Evolutionary conservation across 495 filamentous ascomycete species (phyloP).

Genomic region (Sabuloglossum arenarium): DNA sequence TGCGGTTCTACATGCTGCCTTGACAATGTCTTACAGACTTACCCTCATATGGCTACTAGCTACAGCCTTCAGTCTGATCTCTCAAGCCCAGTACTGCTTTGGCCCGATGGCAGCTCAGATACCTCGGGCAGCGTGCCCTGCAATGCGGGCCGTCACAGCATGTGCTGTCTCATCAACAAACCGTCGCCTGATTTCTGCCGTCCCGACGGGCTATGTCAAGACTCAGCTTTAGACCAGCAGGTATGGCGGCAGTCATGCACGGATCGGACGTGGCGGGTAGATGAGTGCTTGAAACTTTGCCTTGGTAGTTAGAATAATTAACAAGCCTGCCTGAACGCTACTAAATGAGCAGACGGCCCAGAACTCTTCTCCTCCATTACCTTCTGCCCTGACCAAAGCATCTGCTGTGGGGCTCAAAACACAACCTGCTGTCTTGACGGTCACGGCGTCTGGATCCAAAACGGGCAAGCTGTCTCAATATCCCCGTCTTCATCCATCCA

Average conservation of each 20-base stretch:
- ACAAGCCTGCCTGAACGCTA: no score
- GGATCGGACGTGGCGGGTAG: not conserved
- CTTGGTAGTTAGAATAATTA: not conserved
- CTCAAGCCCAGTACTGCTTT: not conserved
- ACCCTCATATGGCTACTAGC: not conserved
- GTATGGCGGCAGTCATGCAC: not conserved
- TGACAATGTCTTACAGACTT: no score
- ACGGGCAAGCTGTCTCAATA: not conserved
- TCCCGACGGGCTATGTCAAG: not conserved
- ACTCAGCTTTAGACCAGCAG: not conserved
- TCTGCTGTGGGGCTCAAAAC: not conserved
- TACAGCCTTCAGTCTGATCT: not conserved
- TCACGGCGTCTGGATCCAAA: not conserved
- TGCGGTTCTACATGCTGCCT: no score
- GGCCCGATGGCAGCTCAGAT: not conserved
- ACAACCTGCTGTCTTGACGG: not conserved
- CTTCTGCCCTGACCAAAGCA: not conserved
- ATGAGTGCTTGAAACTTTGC: not conserved
- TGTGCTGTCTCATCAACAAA: not conserved
- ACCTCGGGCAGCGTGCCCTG: not conserved
- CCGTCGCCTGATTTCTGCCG: not conserved
- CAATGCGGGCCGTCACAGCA: not conserved
- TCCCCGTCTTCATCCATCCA: not conserved
- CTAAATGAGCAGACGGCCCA: no score
- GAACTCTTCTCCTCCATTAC: not conserved